These are phyloP conservation scores for Stemphylium lycopersici DNA, from an alignment of 2,329 filamentous ascomycete genomes.

Conservation along the genomic window DNA sequence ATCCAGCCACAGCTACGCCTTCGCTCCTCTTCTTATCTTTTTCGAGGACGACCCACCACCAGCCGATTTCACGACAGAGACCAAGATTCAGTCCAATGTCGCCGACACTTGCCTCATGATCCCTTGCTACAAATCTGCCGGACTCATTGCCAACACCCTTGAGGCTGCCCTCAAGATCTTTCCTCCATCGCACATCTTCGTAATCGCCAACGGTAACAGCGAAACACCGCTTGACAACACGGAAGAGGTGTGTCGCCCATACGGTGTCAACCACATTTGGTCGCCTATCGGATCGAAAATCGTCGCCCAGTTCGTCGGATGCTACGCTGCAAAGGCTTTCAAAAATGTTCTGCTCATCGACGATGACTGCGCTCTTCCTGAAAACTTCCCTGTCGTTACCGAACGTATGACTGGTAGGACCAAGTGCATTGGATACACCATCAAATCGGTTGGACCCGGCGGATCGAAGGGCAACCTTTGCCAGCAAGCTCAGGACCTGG, in stretches of 20 bases:
- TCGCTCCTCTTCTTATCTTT: slow-evolving; percentile 40
- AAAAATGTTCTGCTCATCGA: slow-evolving; percentile 25
- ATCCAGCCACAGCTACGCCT: slow-evolving; percentile 23
- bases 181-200: slow-evolving; percentile 21
- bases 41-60: slow-evolving; percentile 43
- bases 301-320: slow-evolving; percentile 22
- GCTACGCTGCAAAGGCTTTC: slow-evolving; percentile 20
- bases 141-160: slow-evolving; percentile 18
- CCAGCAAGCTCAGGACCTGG: slow-evolving; percentile 57
- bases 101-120: slow-evolving; percentile 31
- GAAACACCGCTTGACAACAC: slow-evolving; percentile 24
- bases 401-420: slow-evolving; percentile 14
- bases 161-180: slow-evolving; percentile 24
- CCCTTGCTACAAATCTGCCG: slow-evolving; percentile 23
- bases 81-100: slow-evolving; percentile 32
- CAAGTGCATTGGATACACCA: slow-evolving; percentile 57
- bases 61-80: slow-evolving; percentile 26
- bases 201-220: slow-evolving; percentile 23
- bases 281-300: slow-evolving; percentile 23
- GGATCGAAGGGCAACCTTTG: slow-evolving; percentile 38
- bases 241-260: slow-evolving; percentile 20
- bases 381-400: slow-evolving; percentile 22
- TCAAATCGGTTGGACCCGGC: slow-evolving; percentile 53
- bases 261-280: slow-evolving; percentile 23
- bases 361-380: slow-evolving; percentile 21